A percentile compares a stretch with the other conserved stretches of the same genome.
These are phyloP conservation scores for Silene conica DNA, from an alignment of 148 eudicot species.

Conservation along the genomic window DNA sequence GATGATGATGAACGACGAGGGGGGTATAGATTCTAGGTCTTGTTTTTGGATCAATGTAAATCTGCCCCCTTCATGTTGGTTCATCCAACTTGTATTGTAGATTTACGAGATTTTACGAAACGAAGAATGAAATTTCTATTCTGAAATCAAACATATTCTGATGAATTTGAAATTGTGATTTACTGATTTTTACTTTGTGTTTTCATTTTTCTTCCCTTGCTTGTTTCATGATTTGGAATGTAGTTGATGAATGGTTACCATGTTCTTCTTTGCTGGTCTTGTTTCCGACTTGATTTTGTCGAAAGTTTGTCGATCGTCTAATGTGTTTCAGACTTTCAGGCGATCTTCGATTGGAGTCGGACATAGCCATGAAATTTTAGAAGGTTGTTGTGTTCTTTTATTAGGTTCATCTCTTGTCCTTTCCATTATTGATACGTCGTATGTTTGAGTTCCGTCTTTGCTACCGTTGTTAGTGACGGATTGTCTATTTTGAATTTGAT, in stretches of 20 bases:
- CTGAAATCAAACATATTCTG: constrained; percentile 7
- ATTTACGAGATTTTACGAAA: constrained; percentile 9
- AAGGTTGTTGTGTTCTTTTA: no score
- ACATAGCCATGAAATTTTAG: no score
- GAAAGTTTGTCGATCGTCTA: not conserved
- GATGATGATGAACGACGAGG: not conserved
- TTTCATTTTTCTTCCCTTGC: not conserved
- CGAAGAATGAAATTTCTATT: constrained; percentile 15
- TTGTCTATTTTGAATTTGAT: no score
- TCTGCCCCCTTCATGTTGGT: constrained; percentile 1
- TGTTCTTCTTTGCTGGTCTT: not conserved
- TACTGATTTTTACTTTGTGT: not conserved
- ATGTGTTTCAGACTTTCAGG: no score
- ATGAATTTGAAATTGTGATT: not conserved
- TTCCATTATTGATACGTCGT: no score
- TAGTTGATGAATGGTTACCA: not conserved
- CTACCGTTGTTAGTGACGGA: no score
- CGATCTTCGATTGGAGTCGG: no score
- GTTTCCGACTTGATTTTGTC: not conserved
- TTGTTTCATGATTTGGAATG: no score
- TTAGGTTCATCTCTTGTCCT: no score
- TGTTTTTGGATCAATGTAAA: not conserved
- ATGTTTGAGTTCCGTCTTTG: no score
- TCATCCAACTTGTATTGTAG: constrained; percentile 25
- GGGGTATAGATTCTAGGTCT: not conserved